Conservation (phyloP, 2,329 filamentous ascomycete genomes). For the Colletotrichum siamense region DNA sequence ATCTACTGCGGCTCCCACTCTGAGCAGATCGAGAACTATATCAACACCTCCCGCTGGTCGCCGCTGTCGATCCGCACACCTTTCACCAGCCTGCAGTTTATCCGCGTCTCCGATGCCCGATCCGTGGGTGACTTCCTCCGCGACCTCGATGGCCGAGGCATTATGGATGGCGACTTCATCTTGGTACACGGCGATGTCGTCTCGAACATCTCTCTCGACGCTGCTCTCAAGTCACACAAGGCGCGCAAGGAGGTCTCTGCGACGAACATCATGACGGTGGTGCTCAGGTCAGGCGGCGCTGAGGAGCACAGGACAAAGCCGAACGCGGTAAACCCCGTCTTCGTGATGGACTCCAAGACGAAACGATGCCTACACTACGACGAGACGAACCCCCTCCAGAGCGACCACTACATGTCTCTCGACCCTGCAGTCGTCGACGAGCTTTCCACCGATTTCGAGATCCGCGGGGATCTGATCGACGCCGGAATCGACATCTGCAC, state of each 20-base stretch:
- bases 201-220: constrained; percentile 85
- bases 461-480: constrained; percentile 89
- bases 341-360: constrained; percentile 82
- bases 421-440: constrained; percentile 80
- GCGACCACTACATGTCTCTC: constrained; percentile 70
- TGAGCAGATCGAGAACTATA: constrained; percentile 85
- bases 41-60: constrained; percentile 78
- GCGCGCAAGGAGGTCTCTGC: constrained; percentile 83
- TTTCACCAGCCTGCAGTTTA: constrained; percentile 82
- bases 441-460: constrained; percentile 74
- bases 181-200: constrained; percentile 92
- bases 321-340: constrained; percentile 78
- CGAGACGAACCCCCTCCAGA: constrained; percentile 77
- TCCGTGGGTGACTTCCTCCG: constrained; percentile 95
- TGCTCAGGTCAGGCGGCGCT: constrained; percentile 78
- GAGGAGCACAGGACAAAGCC: constrained; percentile 77
- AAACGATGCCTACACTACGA: constrained; percentile 93
- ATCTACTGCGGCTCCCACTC: constrained; percentile 90
- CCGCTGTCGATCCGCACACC: constrained; percentile 61
- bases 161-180: constrained; percentile 91
- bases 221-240: constrained; percentile 78
- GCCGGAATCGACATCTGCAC: constrained; percentile 97
- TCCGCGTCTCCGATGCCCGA: constrained; percentile 81
- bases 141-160: constrained; percentile 83
- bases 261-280: constrained; percentile 97